Conservation (phyloP, 495 filamentous ascomycete genomes). For the Hypoxylon crocopeplum region DNA sequence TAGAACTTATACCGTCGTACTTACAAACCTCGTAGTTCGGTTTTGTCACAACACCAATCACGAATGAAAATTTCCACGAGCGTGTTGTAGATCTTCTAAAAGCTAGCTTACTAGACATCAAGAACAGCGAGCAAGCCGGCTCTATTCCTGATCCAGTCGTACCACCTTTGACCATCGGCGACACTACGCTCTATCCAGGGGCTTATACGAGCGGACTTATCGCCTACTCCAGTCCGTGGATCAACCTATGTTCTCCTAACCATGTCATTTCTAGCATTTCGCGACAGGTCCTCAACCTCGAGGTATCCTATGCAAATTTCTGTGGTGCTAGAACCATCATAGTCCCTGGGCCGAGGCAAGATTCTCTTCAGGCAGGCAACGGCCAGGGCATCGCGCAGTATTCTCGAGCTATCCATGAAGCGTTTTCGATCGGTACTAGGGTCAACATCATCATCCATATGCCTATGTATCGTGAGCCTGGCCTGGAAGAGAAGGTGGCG, state of each 20-base stretch:
- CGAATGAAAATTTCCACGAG: slow-evolving; percentile 80
- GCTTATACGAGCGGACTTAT: slow-evolving; percentile 74
- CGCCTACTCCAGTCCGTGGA: slow-evolving; percentile 82
- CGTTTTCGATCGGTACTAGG: slow-evolving; percentile 72
- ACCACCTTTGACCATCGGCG: slow-evolving; percentile 71
- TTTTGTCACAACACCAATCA: slow-evolving; percentile 89
- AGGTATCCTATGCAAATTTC: slow-evolving; percentile 93
- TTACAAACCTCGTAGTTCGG: slow-evolving; percentile 73
- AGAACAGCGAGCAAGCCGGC: slow-evolving; percentile 26
- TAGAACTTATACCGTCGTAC: background rate
- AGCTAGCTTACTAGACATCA: slow-evolving; percentile 55
- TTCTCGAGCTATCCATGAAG: slow-evolving; percentile 84
- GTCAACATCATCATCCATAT: slow-evolving; percentile 82
- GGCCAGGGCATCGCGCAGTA: slow-evolving; percentile 66
- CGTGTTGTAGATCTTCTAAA: slow-evolving; percentile 71
- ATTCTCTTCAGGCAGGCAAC: slow-evolving; percentile 43
- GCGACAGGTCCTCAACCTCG: slow-evolving; percentile 84
- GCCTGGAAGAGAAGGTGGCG: slow-evolving; percentile 48
- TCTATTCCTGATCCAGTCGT: slow-evolving; percentile 58
- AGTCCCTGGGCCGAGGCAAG: slow-evolving; percentile 74
- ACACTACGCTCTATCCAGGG: slow-evolving; percentile 76
- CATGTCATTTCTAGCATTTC: slow-evolving; percentile 82
- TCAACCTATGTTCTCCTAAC: slow-evolving; percentile 85
- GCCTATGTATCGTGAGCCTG: slow-evolving; percentile 71
- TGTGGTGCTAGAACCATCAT: slow-evolving; percentile 86